These are phyloP conservation scores for Termitomyces sp. DNA, from an alignment of 768 basidiomycete species.

Conservation along the genomic window DNA sequence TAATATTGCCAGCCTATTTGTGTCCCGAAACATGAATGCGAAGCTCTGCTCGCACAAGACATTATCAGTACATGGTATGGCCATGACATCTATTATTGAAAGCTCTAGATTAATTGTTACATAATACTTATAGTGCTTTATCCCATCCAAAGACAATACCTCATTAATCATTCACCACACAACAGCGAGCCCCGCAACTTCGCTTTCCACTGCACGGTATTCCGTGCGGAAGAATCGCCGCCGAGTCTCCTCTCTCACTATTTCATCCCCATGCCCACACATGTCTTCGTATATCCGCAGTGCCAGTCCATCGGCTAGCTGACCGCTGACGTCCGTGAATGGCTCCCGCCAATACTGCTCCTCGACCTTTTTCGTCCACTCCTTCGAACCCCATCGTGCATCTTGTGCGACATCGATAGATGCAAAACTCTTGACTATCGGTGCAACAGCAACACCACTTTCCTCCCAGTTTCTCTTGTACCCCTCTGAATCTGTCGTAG, in stretches of 20 bases:
- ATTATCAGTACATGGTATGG: not conserved
- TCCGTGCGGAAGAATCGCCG: slow-evolving; percentile 65
- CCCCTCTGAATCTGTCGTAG: slow-evolving; percentile 58
- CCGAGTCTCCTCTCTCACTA: slow-evolving; percentile 37
- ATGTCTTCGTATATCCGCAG: slow-evolving; percentile 28
- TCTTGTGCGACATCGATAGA: slow-evolving; percentile 29
- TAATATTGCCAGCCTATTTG: not conserved
- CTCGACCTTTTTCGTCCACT: slow-evolving; percentile 82
- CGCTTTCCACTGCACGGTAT: slow-evolving; percentile 85
- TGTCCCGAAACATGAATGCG: not conserved
- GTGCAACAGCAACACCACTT: slow-evolving; percentile 40
- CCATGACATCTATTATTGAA: not conserved
- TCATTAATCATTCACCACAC: slow-evolving; percentile 49
- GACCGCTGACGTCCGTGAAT: slow-evolving; percentile 1
- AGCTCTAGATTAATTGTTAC: not conserved
- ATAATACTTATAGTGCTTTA: not conserved
- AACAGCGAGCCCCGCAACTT: slow-evolving; percentile 73
- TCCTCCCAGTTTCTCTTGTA: slow-evolving; percentile 61
- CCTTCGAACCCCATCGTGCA: slow-evolving; percentile 78
- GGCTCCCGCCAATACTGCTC: slow-evolving; percentile 69
- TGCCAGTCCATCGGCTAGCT: slow-evolving; percentile 35
- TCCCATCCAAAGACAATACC: not conserved
- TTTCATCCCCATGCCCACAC: slow-evolving; percentile 31
- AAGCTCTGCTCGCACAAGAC: not conserved
- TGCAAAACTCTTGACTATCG: not conserved